Percentiles rank a stretch among this genome's conserved stretches.
These are phyloP conservation scores for Podaxis sp. DNA, from an alignment of 768 basidiomycete genomes.

Conservation along the genomic window DNA sequence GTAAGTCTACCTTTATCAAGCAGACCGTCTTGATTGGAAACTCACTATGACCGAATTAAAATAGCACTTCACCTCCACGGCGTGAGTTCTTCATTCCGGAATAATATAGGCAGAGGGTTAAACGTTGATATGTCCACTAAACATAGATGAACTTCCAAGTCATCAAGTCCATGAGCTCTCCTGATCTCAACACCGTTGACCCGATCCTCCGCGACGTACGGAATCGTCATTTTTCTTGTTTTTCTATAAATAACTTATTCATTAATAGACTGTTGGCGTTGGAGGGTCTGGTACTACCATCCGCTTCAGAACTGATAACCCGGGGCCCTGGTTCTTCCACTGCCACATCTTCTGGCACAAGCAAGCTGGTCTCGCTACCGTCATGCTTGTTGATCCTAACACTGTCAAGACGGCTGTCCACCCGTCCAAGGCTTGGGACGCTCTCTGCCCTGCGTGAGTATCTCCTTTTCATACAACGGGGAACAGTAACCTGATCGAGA, in stretches of 20 bases:
- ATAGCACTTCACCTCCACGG: constrained; percentile 20
- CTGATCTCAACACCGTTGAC: constrained; percentile 45
- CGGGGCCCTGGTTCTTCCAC: constrained; percentile 23
- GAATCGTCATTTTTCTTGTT: constrained; percentile 21
- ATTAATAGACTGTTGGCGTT: constrained; percentile 15
- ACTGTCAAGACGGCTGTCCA: constrained; percentile 10
- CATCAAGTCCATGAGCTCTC: constrained; percentile 29
- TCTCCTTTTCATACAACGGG: neutral
- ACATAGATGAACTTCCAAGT: constrained; percentile 11
- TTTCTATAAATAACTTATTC: neutral
- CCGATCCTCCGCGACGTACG: constrained; percentile 57
- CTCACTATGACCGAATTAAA: neutral
- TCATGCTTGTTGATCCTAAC: constrained; percentile 14
- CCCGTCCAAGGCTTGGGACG: constrained; percentile 14
- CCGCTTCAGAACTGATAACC: constrained; percentile 23
- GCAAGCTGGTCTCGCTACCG: constrained; percentile 20
- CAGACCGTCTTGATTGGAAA: neutral
- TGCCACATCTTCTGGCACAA: constrained; percentile 21
- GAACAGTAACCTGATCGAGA: neutral
- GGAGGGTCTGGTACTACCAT: constrained; percentile 20
- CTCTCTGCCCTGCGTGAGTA: constrained; percentile 20
- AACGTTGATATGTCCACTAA: neutral
- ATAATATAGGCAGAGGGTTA: neutral
- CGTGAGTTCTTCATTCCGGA: neutral
- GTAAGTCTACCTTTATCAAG: neutral